A percentile compares a stretch with the other conserved stretches of the same genome.
Conservation (phyloP, 768 basidiomycete species). For the Exidia glandulosa region DNA sequence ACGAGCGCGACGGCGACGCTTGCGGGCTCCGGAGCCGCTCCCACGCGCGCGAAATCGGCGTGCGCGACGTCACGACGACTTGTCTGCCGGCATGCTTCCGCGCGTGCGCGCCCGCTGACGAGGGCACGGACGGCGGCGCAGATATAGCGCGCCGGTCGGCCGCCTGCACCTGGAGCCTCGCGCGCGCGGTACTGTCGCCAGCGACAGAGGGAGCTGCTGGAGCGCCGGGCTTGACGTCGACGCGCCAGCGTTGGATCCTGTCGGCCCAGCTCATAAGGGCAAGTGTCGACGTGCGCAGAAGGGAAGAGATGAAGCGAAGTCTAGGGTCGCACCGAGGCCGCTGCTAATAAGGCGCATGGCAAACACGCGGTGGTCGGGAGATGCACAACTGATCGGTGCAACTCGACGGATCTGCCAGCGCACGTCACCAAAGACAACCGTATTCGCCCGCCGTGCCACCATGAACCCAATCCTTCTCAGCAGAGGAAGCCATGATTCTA, state of each 20-base stretch:
- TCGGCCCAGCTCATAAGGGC: background rate
- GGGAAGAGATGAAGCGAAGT: background rate
- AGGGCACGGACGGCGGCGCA: background rate
- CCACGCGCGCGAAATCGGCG: background rate
- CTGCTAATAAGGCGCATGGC: background rate
- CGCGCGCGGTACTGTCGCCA: background rate
- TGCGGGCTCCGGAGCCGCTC: background rate
- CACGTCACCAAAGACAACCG: no score
- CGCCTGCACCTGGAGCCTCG: background rate
- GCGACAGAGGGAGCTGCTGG: background rate
- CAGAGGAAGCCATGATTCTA: no score
- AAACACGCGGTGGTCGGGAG: no score
- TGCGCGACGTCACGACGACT: background rate
- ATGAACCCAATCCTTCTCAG: no score
- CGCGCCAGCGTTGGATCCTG: background rate
- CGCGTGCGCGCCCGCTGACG: background rate
- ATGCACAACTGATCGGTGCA: no score
- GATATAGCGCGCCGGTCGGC: no score
- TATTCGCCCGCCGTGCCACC: no score
- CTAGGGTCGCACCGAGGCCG: no score
- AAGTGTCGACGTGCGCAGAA: no score
- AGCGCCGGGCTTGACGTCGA: background rate
- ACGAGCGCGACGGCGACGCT: background rate
- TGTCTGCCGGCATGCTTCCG: background rate
- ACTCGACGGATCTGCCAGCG: no score